phyloP scores from a whole-genome alignment of 805 yeast species.

The Zygotorulaspora chibaensis region DNA sequence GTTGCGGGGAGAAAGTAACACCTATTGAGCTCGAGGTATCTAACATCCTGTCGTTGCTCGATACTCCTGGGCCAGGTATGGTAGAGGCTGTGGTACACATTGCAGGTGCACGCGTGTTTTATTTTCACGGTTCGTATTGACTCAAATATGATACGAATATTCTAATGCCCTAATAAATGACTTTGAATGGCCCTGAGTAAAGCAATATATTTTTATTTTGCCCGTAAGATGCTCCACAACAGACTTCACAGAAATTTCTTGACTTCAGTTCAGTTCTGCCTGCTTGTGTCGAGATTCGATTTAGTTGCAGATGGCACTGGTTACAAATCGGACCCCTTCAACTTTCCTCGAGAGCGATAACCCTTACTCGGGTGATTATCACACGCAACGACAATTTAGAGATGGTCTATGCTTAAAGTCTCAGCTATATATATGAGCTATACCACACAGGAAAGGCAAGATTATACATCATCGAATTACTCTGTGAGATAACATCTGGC shows the following conservation, averaged over 20 bases:
- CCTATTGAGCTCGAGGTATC: background rate
- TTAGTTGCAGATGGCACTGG: constrained; percentile 2
- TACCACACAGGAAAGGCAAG: too few species aligned
- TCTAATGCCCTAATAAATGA: background rate
- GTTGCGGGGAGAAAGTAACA: background rate
- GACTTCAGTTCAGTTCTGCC: too few species aligned
- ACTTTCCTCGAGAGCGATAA: constrained; percentile 1
- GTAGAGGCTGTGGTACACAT: background rate
- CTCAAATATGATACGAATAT: background rate
- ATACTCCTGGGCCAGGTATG: background rate
- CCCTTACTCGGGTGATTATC: constrained; percentile 1
- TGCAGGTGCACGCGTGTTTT: background rate
- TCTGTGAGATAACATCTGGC: too few species aligned
- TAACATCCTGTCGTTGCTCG: background rate
- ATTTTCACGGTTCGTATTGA: background rate
- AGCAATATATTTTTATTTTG: too few species aligned
- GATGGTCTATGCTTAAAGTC: background rate
- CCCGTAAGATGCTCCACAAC: too few species aligned
- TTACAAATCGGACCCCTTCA: constrained; percentile 4
- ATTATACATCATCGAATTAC: too few species aligned
- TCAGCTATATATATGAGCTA: background rate
- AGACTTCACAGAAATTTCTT: too few species aligned
- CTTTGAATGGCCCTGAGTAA: too few species aligned
- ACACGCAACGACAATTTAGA: constrained; percentile 3
- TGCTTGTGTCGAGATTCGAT: too few species aligned